These are phyloP conservation scores for Quercus lobata DNA, from an alignment of 331 rosid species.

Conservation along the genomic window DNA sequence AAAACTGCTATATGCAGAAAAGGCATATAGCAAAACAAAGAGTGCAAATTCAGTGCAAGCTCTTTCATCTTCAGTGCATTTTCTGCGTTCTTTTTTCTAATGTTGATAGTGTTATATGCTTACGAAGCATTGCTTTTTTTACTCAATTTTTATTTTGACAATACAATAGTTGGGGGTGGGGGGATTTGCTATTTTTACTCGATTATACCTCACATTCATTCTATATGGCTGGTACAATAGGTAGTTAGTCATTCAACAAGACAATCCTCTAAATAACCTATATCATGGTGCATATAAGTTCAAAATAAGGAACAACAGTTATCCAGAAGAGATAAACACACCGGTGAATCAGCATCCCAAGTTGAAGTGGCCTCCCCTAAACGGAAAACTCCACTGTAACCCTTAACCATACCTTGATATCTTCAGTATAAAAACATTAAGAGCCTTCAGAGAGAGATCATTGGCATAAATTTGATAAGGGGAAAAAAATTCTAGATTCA, in stretches of 20 bases:
- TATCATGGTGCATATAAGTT: constrained; percentile 10
- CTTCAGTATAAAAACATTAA: constrained; percentile 39
- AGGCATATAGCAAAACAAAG: too few species aligned
- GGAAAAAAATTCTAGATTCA: constrained; percentile 3
- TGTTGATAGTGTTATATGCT: background rate
- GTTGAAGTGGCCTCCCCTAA: constrained; percentile 99
- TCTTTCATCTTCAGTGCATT: background rate
- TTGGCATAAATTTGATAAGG: background rate
- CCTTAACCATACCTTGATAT: constrained; percentile 93
- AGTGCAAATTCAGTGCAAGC: background rate
- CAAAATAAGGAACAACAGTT: background rate
- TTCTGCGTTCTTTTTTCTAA: background rate
- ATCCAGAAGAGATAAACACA: constrained; percentile 34
- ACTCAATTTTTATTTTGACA: background rate
- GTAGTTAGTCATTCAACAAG: background rate
- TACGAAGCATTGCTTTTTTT: background rate
- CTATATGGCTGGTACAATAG: background rate
- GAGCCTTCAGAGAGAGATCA: constrained; percentile 17
- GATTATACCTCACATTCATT: background rate
- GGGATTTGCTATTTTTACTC: background rate
- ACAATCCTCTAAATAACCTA: background rate
- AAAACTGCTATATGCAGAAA: too few species aligned
- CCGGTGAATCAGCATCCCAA: constrained; percentile 98
- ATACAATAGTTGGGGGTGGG: too few species aligned
- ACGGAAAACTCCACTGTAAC: constrained; percentile 93